These are phyloP conservation scores for Eucalyptus albens DNA, from an alignment of 345 rosid genomes.

Conservation along the genomic window DNA sequence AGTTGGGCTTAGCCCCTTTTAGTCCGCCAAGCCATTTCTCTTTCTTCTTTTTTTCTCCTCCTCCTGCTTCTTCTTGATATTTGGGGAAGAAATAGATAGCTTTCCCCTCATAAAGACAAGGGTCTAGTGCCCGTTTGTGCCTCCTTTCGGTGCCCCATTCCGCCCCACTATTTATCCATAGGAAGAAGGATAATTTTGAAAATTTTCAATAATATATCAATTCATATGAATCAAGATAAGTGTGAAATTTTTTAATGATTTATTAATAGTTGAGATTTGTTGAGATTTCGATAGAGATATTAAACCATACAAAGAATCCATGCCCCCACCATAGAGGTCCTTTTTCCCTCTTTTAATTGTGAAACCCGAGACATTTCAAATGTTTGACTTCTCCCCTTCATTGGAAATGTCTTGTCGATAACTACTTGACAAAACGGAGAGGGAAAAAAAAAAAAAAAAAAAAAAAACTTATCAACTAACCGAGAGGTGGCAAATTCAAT, in stretches of 20 bases:
- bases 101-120: not conserved
- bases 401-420: not conserved
- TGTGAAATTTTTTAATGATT: not conserved
- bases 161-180: not conserved
- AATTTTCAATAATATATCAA: not conserved
- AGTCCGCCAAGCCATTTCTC: not conserved
- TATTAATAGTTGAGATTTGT: not conserved
- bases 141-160: not conserved
- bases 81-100: not conserved
- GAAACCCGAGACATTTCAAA: not conserved
- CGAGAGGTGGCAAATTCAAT: not conserved
- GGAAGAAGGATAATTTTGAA: not conserved
- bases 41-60: too few species aligned
- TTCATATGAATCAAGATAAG: not conserved
- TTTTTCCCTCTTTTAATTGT: not conserved
- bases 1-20: not conserved
- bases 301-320: not conserved
- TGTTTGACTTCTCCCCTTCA: not conserved
- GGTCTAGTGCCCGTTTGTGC: not conserved
- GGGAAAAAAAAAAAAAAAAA: rapidly evolving
- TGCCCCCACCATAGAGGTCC: not conserved
- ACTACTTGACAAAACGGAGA: not conserved
- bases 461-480: not conserved
- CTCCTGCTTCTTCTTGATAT: not conserved
- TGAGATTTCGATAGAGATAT: not conserved